These are phyloP conservation scores for Cantharellus anzutake DNA, from an alignment of 768 basidiomycete genomes.

Conservation along the genomic window DNA sequence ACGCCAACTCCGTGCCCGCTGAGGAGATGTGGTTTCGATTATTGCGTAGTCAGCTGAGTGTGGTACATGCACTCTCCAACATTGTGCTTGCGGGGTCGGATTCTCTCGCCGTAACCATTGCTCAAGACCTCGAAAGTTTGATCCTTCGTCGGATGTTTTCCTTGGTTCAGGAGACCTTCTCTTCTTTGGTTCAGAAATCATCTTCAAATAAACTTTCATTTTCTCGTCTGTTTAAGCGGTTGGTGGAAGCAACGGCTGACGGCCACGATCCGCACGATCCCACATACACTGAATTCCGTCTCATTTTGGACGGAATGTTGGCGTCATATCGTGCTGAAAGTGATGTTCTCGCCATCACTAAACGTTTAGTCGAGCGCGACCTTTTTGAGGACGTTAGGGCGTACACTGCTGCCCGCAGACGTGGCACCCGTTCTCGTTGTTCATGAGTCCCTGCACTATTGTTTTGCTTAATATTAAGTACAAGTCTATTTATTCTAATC, in stretches of 20 bases:
- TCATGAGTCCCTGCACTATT: neutral
- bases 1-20: constrained; percentile 17
- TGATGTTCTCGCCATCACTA: constrained; percentile 73
- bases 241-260: constrained; percentile 53
- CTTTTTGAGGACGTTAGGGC: constrained; percentile 54
- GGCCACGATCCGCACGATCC: constrained; percentile 33
- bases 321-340: constrained; percentile 87
- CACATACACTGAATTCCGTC: constrained; percentile 78
- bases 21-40: constrained; percentile 88
- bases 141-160: constrained; percentile 20
- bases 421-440: constrained; percentile 3
- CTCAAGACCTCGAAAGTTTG: constrained; percentile 20
- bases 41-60: constrained; percentile 61
- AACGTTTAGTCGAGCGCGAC: constrained; percentile 63
- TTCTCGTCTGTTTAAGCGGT: constrained; percentile 77
- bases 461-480: neutral
- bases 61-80: constrained; percentile 47
- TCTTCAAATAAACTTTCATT: constrained; percentile 70
- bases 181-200: constrained; percentile 65
- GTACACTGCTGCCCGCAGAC: constrained; percentile 1
- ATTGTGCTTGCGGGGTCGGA: neutral
- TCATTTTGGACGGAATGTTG: constrained; percentile 86
- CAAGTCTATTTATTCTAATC: neutral
- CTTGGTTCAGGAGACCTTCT: constrained; percentile 71
- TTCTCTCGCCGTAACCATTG: neutral